These are phyloP conservation scores for Cajanus cajan DNA, from an alignment of 306 rosid genomes.

Conservation along the genomic window DNA sequence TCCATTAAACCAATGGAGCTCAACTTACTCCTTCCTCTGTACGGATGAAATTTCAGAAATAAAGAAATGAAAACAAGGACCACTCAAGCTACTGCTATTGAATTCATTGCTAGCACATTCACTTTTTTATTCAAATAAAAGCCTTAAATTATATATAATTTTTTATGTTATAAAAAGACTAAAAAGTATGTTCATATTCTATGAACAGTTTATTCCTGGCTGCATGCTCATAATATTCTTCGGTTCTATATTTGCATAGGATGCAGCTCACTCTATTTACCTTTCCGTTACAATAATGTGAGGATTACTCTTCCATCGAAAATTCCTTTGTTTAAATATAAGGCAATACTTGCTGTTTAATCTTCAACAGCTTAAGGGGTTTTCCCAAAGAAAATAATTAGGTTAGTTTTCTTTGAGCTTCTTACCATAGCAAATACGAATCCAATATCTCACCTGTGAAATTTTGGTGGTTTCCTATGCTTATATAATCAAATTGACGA, in stretches of 20 bases:
- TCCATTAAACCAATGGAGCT: conserved; percentile 9
- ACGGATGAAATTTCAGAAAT: background rate
- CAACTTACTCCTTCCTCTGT: background rate
- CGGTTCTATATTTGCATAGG: background rate
- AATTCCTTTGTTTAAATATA: background rate
- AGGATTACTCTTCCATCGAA: background rate
- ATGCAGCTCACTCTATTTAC: background rate
- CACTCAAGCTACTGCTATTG: conserved; percentile 15
- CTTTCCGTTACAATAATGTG: conserved; percentile 3
- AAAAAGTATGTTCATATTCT: conserved; percentile 24
- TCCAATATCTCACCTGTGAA: background rate
- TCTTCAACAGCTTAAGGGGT: background rate
- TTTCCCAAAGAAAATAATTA: background rate
- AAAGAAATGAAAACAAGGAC: conserved; percentile 30
- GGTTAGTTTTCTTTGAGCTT: background rate
- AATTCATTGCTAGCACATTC: background rate
- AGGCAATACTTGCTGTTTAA: background rate
- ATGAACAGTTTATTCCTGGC: conserved; percentile 10
- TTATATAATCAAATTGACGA: background rate
- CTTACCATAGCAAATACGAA: background rate
- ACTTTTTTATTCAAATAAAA: conserved; percentile 24
- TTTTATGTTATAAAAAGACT: conserved; percentile 18
- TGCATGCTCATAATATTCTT: conserved; percentile 26
- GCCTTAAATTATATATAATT: background rate
- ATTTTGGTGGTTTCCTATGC: background rate